These are phyloP conservation scores for Jimgerdemannia lactiflua DNA, from an alignment of 192 early-diverging fungal genomes.

Conservation along the genomic window DNA sequence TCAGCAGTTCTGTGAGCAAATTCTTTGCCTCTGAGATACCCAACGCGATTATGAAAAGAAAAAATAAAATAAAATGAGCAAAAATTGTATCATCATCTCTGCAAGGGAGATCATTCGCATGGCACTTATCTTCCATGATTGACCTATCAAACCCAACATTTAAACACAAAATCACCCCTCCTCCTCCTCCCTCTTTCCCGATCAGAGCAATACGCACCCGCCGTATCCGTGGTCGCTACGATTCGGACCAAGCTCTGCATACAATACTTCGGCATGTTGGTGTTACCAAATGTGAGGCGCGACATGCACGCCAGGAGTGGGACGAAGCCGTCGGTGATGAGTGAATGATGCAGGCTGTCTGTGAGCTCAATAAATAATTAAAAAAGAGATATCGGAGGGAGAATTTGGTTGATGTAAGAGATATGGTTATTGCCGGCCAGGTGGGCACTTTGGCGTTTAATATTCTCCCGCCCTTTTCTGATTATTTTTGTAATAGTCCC, in stretches of 20 bases:
- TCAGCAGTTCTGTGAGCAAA: constrained; percentile 50
- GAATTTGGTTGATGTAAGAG: no score
- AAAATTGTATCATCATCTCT: not conserved
- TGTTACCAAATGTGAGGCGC: constrained; percentile 76
- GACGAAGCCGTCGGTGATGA: constrained; percentile 56
- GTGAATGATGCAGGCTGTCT: constrained; percentile 3
- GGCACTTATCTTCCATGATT: not conserved
- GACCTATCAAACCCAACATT: no score
- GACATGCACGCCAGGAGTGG: constrained; percentile 61
- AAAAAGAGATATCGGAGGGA: no score
- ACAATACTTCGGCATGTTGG: constrained; percentile 81
- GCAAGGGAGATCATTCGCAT: not conserved
- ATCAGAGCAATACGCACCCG: constrained; percentile 7
- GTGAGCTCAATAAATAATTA: not conserved
- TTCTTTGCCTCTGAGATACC: constrained; percentile 30
- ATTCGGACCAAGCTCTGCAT: constrained; percentile 74
- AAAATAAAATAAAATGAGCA: constrained; percentile 11
- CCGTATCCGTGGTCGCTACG: constrained; percentile 50
- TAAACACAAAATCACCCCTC: no score
- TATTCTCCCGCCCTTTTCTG: no score
- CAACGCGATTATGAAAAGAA: constrained; percentile 5
- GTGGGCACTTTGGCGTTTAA: no score
- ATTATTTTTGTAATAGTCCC: not conserved
- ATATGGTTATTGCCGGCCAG: no score
- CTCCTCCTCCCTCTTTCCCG: not conserved